A percentile compares a stretch with the other conserved stretches of the same genome.
phyloP scores from a whole-genome alignment of 192 early-diverging fungal genomes.

The Phlyctochytrium bullatum region DNA sequence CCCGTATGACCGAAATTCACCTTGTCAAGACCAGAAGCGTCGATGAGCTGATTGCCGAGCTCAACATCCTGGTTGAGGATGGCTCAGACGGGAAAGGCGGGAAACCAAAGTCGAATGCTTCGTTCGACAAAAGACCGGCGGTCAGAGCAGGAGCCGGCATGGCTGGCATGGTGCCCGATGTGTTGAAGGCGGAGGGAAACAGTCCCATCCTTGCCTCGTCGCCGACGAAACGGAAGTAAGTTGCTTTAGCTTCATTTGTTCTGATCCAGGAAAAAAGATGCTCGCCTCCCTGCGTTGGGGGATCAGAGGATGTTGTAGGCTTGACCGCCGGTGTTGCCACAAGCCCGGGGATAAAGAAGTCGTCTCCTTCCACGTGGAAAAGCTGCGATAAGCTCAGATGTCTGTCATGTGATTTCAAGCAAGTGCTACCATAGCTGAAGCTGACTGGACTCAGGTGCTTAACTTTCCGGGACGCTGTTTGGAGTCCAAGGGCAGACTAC shows the following conservation, averaged over 20 bases:
- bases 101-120: background rate
- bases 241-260: background rate
- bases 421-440: constrained; percentile 13
- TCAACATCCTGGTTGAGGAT: background rate
- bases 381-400: constrained; percentile 20
- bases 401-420: constrained; percentile 20
- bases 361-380: constrained; percentile 6
- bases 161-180: constrained; percentile 7
- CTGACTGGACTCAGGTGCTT: background rate
- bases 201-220: background rate
- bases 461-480: constrained; percentile 11
- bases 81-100: background rate
- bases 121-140: background rate
- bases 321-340: background rate
- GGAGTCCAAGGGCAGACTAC: constrained; percentile 20
- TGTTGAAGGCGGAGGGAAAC: background rate
- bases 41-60: constrained; percentile 5
- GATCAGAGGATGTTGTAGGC: constrained; percentile 11
- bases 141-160: background rate
- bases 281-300: constrained; percentile 19
- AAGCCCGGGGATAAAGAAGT: background rate
- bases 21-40: background rate
- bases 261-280: constrained; percentile 14
- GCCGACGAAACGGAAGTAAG: background rate
- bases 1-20: too few species aligned